These are phyloP conservation scores for Daedaleopsis sinensis DNA, from an alignment of 768 basidiomycete species.

Conservation along the genomic window DNA sequence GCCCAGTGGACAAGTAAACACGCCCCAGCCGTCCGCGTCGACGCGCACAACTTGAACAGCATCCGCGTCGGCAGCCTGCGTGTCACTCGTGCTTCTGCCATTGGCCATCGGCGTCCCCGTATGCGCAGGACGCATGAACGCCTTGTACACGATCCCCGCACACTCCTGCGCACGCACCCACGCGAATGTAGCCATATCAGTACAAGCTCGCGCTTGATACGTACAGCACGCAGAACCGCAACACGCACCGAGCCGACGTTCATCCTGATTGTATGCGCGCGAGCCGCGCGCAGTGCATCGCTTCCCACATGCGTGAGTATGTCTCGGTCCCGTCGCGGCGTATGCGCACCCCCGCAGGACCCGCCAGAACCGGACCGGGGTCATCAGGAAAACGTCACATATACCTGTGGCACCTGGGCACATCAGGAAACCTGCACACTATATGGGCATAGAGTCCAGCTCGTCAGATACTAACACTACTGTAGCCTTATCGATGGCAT, in stretches of 20 bases:
- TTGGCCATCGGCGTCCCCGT: conserved; percentile 47
- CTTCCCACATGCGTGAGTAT: conserved; percentile 33
- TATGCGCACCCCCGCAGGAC: too few relatives aligned
- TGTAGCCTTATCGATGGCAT: too few relatives aligned
- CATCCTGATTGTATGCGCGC: conserved; percentile 51
- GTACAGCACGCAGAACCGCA: not conserved
- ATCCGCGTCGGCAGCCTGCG: conserved; percentile 27
- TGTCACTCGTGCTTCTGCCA: too few relatives aligned
- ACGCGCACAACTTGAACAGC: conserved; percentile 43
- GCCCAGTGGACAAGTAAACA: conserved; percentile 60
- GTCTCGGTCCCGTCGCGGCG: conserved; percentile 8
- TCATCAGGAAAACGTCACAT: too few relatives aligned
- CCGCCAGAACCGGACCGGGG: too few relatives aligned
- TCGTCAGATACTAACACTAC: too few relatives aligned
- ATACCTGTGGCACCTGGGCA: too few relatives aligned
- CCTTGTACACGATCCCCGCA: conserved; percentile 42
- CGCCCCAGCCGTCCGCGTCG: conserved; percentile 63
- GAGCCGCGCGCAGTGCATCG: conserved; percentile 35
- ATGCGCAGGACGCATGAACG: conserved; percentile 42
- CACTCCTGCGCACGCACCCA: conserved; percentile 27
- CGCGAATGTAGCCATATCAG: conserved; percentile 5
- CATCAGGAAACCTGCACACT: too few relatives aligned
- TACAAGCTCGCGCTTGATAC: conserved; percentile 38
- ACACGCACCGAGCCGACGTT: conserved; percentile 48
- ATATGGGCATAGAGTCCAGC: too few relatives aligned